Evolutionary conservation across 139 green algal species (phyloP).

Genomic region (Eudorina sp.): DNA sequence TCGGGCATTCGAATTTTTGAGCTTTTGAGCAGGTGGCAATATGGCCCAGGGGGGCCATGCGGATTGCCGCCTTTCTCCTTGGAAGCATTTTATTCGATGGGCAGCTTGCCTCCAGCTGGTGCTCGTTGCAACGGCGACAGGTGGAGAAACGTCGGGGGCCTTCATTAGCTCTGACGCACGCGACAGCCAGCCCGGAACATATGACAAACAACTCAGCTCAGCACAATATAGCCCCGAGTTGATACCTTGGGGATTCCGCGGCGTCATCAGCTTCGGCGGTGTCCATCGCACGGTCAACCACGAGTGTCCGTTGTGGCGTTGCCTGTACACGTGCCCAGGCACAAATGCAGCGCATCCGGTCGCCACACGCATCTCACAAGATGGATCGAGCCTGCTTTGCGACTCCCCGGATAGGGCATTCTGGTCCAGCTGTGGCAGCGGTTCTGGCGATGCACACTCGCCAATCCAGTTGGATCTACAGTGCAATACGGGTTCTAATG

Average conservation of each 20-base stretch:
- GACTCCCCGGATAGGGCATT: not conserved
- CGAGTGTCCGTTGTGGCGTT: not conserved
- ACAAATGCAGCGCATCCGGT: not conserved
- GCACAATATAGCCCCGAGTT: not conserved
- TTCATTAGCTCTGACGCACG: not conserved
- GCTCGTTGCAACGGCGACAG: not conserved
- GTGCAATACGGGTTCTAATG: no score
- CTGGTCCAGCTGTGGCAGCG: constrained; percentile 11
- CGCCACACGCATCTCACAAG: not conserved
- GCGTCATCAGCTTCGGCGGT: not conserved
- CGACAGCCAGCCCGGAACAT: not conserved
- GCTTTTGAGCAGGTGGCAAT: not conserved
- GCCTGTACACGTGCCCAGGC: not conserved
- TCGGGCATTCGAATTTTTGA: not conserved
- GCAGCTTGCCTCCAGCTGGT: not conserved
- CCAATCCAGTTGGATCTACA: not conserved
- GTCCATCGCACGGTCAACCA: constrained; percentile 4
- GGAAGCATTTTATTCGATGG: not conserved
- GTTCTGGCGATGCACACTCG: no score
- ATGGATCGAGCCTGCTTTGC: not conserved
- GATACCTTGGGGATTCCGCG: not conserved
- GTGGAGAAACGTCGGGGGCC: not conserved
- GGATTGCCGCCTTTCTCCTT: not conserved
- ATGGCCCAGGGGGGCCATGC: constrained; percentile 11
- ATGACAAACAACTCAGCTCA: not conserved